A percentile compares a stretch with the other conserved stretches of the same genome.
Conservation (phyloP, 2,329 filamentous ascomycete species). For the Phialocephala subalpina region DNA sequence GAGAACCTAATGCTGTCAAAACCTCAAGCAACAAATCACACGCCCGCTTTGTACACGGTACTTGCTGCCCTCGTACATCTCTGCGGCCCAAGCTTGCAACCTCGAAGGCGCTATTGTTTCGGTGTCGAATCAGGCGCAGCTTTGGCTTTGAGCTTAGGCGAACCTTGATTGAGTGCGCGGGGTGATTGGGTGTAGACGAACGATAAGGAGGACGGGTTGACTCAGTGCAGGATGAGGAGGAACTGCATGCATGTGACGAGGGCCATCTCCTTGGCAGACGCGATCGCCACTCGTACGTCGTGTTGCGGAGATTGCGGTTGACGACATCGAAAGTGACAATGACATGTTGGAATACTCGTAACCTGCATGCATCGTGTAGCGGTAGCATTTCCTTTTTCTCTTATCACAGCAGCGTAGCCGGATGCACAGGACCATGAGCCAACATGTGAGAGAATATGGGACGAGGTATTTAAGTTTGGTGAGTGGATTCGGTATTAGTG, state of each 20-base stretch:
- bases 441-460: background rate
- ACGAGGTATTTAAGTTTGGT: background rate
- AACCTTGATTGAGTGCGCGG: constrained; percentile 4
- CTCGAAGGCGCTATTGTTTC: constrained; percentile 6
- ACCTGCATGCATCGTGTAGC: background rate
- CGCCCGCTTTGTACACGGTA: background rate
- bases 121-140: constrained; percentile 1
- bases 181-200: background rate
- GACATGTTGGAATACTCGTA: background rate
- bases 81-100: background rate
- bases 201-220: constrained; percentile 9
- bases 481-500: background rate
- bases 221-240: background rate
- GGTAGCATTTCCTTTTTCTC: background rate
- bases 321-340: background rate
- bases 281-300: constrained; percentile 4
- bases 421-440: background rate
- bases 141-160: background rate
- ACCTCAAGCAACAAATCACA: constrained; percentile 8
- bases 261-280: background rate
- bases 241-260: background rate
- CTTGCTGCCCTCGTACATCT: background rate
- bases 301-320: background rate
- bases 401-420: background rate
- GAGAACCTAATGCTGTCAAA: background rate